Evolutionary conservation across 768 basidiomycete genomes (phyloP), one percentile per base, ranked within the genome.

Genomic region (Mycena alexandri): DNA sequence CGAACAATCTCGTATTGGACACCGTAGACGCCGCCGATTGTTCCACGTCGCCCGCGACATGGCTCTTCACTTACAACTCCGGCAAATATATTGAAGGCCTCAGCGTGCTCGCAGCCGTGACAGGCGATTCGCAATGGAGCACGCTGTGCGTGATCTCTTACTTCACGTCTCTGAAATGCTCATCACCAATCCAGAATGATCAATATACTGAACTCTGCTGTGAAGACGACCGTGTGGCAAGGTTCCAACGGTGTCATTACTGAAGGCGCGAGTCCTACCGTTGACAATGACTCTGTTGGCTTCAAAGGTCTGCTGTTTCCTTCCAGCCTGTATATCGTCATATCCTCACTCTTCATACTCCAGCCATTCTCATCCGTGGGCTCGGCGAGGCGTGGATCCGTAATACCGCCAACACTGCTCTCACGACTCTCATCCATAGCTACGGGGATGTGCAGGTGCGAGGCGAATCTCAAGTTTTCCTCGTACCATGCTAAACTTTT

Each of bases 71-170:
- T 0, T 87, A 87, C 67, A 88, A 87, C 64, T 82, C 78, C 33
- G 86, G 87, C 33, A 88, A 88, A 63, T 84, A 79, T 55, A 79
- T 87, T 24, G 86, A 88, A 70, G 87, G 86, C 3, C 74, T 87
- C 57, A 82, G 80, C 52, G 79, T 87, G 8, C 73, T 87, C 34
- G 75, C 76, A 0, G 78, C 77, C 55, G 78, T 86, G 34, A 85
- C 83, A 12, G 78, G 79, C 6, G 80, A 86, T 65, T 51, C 68
- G 25, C 74, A 77, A 41, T 86, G 85, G 84, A 81, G 69, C 43
- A 74, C 68, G 1, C 64, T 86, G 84, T 86, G 70, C 68, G 83
- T 71, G 17, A 25, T 36, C 22, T 38, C 62, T 19, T 44, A 34
- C 22, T 22, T 54, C 56, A 9, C 16, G 11, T 53, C 7, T 29